A percentile compares a stretch with the other conserved stretches of the same genome.
Evolutionary conservation across 2,329 filamentous ascomycete species (phyloP).

Genomic region (Trichophyton benhamiae): DNA sequence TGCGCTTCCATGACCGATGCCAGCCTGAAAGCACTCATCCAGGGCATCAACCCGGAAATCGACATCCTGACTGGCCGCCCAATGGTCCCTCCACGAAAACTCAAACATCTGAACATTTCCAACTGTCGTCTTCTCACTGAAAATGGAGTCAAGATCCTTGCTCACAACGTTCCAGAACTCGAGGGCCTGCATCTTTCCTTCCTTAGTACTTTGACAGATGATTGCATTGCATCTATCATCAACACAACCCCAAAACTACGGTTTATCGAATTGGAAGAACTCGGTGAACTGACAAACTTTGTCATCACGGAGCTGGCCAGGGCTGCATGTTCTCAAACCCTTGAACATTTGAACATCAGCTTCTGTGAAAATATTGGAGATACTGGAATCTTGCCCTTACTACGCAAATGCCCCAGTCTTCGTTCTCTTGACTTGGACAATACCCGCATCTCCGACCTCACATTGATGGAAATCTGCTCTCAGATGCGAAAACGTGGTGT

Average conservation of each 20-base stretch:
- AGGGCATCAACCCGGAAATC: slow-evolving; percentile 62
- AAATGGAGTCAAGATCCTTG: slow-evolving; percentile 56
- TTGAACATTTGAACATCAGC: slow-evolving; percentile 76
- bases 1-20: slow-evolving; percentile 68
- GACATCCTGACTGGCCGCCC: slow-evolving; percentile 68
- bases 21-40: slow-evolving; percentile 59
- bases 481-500: slow-evolving; percentile 58
- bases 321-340: slow-evolving; percentile 55
- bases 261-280: slow-evolving; percentile 80
- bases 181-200: slow-evolving; percentile 75
- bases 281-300: slow-evolving; percentile 62
- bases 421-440: slow-evolving; percentile 79
- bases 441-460: slow-evolving; percentile 75
- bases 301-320: slow-evolving; percentile 63
- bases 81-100: slow-evolving; percentile 60
- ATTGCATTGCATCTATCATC: slow-evolving; percentile 58
- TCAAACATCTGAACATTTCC: slow-evolving; percentile 77
- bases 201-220: slow-evolving; percentile 61
- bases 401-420: slow-evolving; percentile 61
- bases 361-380: slow-evolving; percentile 84
- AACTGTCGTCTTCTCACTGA: slow-evolving; percentile 65
- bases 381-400: slow-evolving; percentile 65
- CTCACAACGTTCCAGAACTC: slow-evolving; percentile 61
- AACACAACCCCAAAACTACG: slow-evolving; percentile 65
- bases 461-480: slow-evolving; percentile 71